Base-by-base conservation (phyloP, 1,139 yeast species). In the Spathaspora jeffriesii region DNA sequence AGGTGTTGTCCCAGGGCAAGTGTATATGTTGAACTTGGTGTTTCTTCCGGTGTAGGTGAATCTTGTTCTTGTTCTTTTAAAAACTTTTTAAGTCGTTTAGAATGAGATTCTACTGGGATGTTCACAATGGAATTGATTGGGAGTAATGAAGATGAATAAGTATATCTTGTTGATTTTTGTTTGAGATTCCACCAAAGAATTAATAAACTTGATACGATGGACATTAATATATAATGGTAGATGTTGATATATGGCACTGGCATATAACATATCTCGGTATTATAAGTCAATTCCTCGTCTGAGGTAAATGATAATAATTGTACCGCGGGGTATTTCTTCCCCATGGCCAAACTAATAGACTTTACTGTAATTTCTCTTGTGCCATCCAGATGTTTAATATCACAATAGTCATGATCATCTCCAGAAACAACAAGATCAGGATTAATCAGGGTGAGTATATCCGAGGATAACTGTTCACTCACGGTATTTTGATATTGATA, bases 331-430 rank as follows among this genome's bases (percentile, higher is more conserved):
- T 64, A 63, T 45, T 63, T 58, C 30, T 78, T 77, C 1, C 85
- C 84, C 84, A 79, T 80, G 22, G 85, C 84, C 82, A 81, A 77
- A 41, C 82, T 76, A 9, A 80, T 73, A 21, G 84, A 77, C 55
- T 80, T 80, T 30, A 80, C 82, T 25, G 82, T 79, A 48, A 79
- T 65, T 54, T 79, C 84, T 28, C 76, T 58, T 2, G 59, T 44
- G 4, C 51, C 49, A 4, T 51, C 47, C 13, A 59, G 56, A 55
- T 79, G 84, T 2, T 50, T 47, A 5, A 77, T 61, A 51, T 78
- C 82, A 57, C 85, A 81, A 57, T 76, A 78, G 56, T 95, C 99
- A 67, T 95, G 99, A 63, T 93, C 99, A 62, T 93, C 99, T 1
- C 99, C 99, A 2, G 96, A 83, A 61, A 90, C 88, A 1, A 89